Conservation (phyloP, 2,329 filamentous ascomycete species). For the Biscogniauxia sp. region DNA sequence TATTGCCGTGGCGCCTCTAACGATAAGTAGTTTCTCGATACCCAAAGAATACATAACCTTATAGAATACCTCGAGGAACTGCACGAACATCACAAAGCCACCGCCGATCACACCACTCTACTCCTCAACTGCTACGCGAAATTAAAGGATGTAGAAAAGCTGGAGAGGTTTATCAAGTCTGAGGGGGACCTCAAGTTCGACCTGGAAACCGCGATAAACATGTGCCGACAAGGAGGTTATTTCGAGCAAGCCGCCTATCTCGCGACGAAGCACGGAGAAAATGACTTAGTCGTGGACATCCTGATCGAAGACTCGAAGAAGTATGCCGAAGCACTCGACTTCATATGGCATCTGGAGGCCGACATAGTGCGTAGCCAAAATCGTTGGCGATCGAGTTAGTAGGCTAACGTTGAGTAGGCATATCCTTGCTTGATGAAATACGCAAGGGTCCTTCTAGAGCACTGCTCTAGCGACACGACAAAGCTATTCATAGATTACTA, state of each 20-base stretch:
- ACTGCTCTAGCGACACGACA: slow-evolving; percentile 80
- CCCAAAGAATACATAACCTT: slow-evolving; percentile 93
- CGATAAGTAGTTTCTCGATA: slow-evolving; percentile 75
- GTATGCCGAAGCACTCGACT: slow-evolving; percentile 83
- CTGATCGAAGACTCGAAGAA: slow-evolving; percentile 92
- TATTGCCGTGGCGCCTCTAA: slow-evolving; percentile 2
- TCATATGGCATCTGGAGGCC: slow-evolving; percentile 85
- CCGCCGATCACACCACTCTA: slow-evolving; percentile 90
- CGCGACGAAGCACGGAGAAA: slow-evolving; percentile 90
- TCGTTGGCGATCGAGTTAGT: not conserved
- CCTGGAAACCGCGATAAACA: slow-evolving; percentile 91
- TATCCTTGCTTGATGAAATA: slow-evolving; percentile 94
- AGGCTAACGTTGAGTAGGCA: slow-evolving; percentile 49
- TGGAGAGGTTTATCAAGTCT: slow-evolving; percentile 95
- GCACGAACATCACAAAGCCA: slow-evolving; percentile 90
- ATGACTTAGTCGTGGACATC: slow-evolving; percentile 91
- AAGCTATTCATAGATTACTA: slow-evolving; percentile 94
- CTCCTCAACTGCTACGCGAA: slow-evolving; percentile 97
- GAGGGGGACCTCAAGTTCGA: slow-evolving; percentile 95
- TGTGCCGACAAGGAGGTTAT: slow-evolving; percentile 97
- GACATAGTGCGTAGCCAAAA: slow-evolving; percentile 56
- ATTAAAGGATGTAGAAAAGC: slow-evolving; percentile 91
- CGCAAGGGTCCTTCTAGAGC: slow-evolving; percentile 82
- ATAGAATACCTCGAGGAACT: slow-evolving; percentile 97
- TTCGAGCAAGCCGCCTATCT: slow-evolving; percentile 95